Evolutionary conservation across 2,329 filamentous ascomycete genomes (phyloP).

Genomic region (Colletotrichum tropicicola): DNA sequence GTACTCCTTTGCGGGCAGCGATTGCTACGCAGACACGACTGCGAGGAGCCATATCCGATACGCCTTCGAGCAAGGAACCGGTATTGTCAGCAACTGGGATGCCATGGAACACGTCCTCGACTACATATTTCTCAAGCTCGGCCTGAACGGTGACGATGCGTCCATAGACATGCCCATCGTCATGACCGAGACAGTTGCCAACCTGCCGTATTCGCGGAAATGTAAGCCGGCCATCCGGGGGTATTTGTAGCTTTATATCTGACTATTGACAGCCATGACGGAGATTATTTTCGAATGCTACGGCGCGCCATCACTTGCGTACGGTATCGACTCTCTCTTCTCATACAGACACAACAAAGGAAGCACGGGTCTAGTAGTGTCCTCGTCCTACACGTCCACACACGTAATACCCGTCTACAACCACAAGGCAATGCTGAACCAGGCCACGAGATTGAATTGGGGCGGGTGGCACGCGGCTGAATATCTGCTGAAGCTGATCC

Average conservation of each 20-base stretch:
- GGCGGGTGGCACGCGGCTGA: slow-evolving; percentile 90
- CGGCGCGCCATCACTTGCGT: slow-evolving; percentile 86
- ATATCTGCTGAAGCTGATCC: slow-evolving; percentile 88
- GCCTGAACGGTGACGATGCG: slow-evolving; percentile 79
- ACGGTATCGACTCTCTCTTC: slow-evolving; percentile 96
- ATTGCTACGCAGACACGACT: slow-evolving; percentile 94
- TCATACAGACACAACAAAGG: slow-evolving; percentile 94
- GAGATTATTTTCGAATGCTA: slow-evolving; percentile 98
- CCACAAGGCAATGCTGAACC: slow-evolving; percentile 82
- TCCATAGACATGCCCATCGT: slow-evolving; percentile 86
- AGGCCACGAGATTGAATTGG: slow-evolving; percentile 93
- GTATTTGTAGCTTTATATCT: slow-evolving; percentile 36
- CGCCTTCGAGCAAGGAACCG: slow-evolving; percentile 89
- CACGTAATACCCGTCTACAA: slow-evolving; percentile 95
- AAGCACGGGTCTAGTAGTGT: slow-evolving; percentile 86
- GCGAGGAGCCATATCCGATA: slow-evolving; percentile 90
- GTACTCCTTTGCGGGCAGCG: slow-evolving; percentile 89
- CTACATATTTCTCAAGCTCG: slow-evolving; percentile 93
- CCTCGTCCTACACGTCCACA: slow-evolving; percentile 91
- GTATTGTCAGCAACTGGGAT: slow-evolving; percentile 97
- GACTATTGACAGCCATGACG: slow-evolving; percentile 77
- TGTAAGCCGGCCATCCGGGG: slow-evolving; percentile 58
- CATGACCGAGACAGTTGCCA: slow-evolving; percentile 95
- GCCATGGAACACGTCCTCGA: slow-evolving; percentile 95
- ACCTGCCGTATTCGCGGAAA: slow-evolving; percentile 86